A percentile compares a stretch with the other conserved stretches of the same genome.
Conservation (phyloP, 2,329 filamentous ascomycete species). For the Trichoderma cornu-damae region DNA sequence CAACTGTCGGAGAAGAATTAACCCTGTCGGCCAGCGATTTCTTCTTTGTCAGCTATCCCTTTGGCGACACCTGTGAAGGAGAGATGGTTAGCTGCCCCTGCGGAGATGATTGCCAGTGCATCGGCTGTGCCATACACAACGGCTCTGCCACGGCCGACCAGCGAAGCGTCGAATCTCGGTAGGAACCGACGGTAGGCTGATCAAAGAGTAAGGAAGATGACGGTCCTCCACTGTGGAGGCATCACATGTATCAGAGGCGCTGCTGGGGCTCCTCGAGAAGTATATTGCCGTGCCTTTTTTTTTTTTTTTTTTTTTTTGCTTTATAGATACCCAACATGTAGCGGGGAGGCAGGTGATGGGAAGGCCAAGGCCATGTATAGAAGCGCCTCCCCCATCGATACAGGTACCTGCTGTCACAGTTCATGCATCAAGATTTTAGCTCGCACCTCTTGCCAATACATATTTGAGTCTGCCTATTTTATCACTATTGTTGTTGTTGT, state of each 20-base stretch:
- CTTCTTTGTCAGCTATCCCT: constrained; percentile 55
- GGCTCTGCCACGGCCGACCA: not conserved
- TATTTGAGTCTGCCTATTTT: not conserved
- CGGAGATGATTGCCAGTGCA: constrained; percentile 54
- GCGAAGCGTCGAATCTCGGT: not conserved
- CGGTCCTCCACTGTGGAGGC: not conserved
- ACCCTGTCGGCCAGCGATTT: constrained; percentile 49
- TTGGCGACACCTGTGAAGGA: constrained; percentile 44
- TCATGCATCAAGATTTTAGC: not conserved
- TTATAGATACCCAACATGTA: constrained; percentile 7
- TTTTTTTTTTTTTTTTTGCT: not conserved
- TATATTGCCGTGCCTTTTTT: too few relatives aligned
- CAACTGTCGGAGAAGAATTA: constrained; percentile 46
- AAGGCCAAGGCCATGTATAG: constrained; percentile 2
- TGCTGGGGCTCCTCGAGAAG: not conserved
- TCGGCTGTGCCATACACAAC: constrained; percentile 52
- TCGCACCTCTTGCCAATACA: not conserved
- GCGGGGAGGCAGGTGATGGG: not conserved
- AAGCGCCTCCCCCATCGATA: not conserved
- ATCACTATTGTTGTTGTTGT: too few relatives aligned
- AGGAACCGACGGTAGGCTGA: not conserved
- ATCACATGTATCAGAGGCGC: not conserved
- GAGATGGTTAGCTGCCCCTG: constrained; percentile 50
- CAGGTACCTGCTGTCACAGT: not conserved
- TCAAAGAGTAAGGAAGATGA: not conserved